Percentiles rank a stretch among this genome's conserved stretches.
phyloP scores from a whole-genome alignment of 768 basidiomycete genomes.

The Tephrocybe sp. region DNA sequence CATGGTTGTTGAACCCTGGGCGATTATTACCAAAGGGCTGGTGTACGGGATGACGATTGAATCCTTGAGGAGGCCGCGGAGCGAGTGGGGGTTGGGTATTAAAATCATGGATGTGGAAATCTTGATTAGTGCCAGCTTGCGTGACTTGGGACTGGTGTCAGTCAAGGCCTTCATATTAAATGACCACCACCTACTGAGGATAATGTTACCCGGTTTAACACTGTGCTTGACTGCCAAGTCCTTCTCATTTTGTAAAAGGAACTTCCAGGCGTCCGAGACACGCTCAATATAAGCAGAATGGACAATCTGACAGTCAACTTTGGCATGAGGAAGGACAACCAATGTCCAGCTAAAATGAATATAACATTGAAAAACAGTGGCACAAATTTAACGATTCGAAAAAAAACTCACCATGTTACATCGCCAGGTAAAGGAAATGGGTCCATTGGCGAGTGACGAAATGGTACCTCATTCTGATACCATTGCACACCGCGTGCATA shows the following conservation, averaged over 20 bases:
- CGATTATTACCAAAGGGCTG: constrained; percentile 9
- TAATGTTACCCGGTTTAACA: constrained; percentile 39
- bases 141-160: constrained; percentile 29
- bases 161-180: neutral
- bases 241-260: constrained; percentile 30
- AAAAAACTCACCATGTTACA: constrained; percentile 27
- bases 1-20: constrained; percentile 5
- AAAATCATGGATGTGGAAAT: constrained; percentile 37
- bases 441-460: constrained; percentile 28
- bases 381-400: neutral
- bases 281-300: constrained; percentile 24
- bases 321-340: constrained; percentile 31
- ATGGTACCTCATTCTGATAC: constrained; percentile 33
- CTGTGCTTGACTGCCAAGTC: constrained; percentile 26
- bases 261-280: constrained; percentile 36
- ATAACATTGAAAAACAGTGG: neutral
- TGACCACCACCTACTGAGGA: constrained; percentile 32
- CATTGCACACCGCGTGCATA: constrained; percentile 30
- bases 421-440: constrained; percentile 29
- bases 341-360: constrained; percentile 40
- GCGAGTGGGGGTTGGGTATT: constrained; percentile 15
- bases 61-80: constrained; percentile 8
- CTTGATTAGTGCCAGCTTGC: constrained; percentile 35
- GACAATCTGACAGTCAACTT: constrained; percentile 35
- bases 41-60: constrained; percentile 12